Evolutionary conservation across 2,329 filamentous ascomycete species (phyloP), one percentile per base, ranked within the genome.

Genomic region (Fonsecaea monophora): DNA sequence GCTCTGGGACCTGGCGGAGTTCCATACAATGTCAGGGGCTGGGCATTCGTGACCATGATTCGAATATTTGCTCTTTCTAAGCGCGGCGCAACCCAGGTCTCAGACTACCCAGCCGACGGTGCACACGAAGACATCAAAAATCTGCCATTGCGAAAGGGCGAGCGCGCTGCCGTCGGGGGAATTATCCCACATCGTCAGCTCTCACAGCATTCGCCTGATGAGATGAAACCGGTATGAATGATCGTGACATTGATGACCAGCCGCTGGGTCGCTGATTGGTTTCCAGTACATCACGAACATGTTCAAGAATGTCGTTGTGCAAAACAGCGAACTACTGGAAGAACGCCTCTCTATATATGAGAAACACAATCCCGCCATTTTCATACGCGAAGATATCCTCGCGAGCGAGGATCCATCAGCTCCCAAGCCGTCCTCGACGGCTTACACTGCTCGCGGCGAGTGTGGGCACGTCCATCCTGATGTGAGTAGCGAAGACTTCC

Each of bases 131-230:
- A 63, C 73, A 84, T 94, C 34, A 73, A 75, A 34, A 76, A 78
- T 40, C 82, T 94, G 0, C 87, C 90, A 1, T 83, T 82, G 64
- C 87, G 92, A 0, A 75, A 78, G 1, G 90, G 89, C 0, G 82
- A 84, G 0, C 85, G 90, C 0, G 92, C 92, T 0, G 76, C 78
- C 2, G 89, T 93, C 7, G 86, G 83, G 42, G 92, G 92, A 57
- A 91, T 96, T 65, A 92, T 92, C 0, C 92, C 92, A 0, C 92
- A 96, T 74, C 86, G 92, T 1, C 92, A 95, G 78, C 82, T 89
- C 13, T 86, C 90, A 75, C 91, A 96, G 74, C 83, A 83, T 48
- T 86, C 86, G 10, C 82, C 82, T 6, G 64, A 76, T 2, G 74
- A 78, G 13, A 85, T 87, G 74, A 88, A 45, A 18, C 60, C 38